These are phyloP conservation scores for Tuber brumale DNA, from an alignment of 495 filamentous ascomycete genomes.

Conservation along the genomic window DNA sequence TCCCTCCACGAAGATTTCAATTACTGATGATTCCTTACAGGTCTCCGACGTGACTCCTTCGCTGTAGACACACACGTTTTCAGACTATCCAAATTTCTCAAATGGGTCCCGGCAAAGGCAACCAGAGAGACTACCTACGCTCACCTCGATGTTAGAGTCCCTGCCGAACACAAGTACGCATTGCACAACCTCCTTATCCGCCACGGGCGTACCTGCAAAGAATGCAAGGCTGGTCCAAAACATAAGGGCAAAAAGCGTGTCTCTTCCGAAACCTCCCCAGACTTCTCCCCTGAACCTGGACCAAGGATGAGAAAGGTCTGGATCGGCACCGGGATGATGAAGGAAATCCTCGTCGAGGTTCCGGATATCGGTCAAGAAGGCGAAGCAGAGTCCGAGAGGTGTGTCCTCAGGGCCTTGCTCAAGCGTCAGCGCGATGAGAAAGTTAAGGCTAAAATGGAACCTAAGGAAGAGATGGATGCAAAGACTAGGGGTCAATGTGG, in stretches of 20 bases:
- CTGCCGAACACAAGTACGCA: slow-evolving; percentile 79
- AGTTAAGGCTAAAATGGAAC: not conserved
- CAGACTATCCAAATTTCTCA: slow-evolving; percentile 73
- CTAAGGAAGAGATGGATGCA: not conserved
- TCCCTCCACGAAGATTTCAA: not conserved
- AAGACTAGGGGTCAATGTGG: not conserved
- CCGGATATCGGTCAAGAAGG: slow-evolving; percentile 21
- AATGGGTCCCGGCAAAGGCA: slow-evolving; percentile 67
- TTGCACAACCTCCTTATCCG: slow-evolving; percentile 81
- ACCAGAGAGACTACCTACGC: slow-evolving; percentile 65
- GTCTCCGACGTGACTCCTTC: slow-evolving; percentile 65
- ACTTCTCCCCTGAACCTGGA: not conserved
- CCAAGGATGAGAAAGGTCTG: slow-evolving; percentile 33
- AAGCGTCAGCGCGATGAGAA: slow-evolving; percentile 4
- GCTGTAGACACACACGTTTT: slow-evolving; percentile 83
- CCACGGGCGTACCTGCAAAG: slow-evolving; percentile 73
- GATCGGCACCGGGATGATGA: slow-evolving; percentile 41
- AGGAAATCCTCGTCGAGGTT: slow-evolving; percentile 36
- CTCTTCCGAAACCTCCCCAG: not conserved
- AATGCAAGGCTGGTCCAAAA: slow-evolving; percentile 57
- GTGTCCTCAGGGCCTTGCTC: slow-evolving; percentile 30
- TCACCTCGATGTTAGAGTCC: slow-evolving; percentile 74
- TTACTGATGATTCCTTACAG: slow-evolving; percentile 13
- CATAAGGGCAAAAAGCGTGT: slow-evolving; percentile 1
- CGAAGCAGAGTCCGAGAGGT: slow-evolving; percentile 25